Percentiles rank a stretch among this genome's conserved stretches.
phyloP scores from a whole-genome alignment of 345 rosid genomes.

The Euphorbia pulcherrima region DNA sequence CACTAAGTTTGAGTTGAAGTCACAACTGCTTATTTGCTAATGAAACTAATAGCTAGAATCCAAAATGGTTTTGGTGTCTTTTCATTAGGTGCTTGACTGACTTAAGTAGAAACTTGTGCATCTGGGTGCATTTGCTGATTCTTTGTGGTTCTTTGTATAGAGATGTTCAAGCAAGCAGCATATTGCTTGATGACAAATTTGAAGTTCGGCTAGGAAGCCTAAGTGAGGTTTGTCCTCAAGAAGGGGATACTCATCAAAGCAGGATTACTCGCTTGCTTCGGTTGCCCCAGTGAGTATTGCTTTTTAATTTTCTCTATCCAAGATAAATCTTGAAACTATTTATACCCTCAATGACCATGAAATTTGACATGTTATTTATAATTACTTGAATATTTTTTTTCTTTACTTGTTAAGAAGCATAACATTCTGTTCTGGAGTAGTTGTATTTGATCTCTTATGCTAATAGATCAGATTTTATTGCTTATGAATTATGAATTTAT shows the following conservation, averaged over 20 bases:
- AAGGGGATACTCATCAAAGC: slow-evolving; percentile 86
- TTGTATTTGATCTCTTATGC: not conserved
- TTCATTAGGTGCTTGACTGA: not conserved
- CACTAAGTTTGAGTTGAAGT: not conserved
- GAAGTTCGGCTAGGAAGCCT: slow-evolving; percentile 96
- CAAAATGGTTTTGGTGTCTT: not conserved
- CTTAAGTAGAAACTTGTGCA: not conserved
- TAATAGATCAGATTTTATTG: not conserved
- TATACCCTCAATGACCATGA: not conserved
- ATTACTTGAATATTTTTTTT: not conserved
- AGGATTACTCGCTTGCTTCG: slow-evolving; percentile 82
- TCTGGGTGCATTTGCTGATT: slow-evolving; percentile 21
- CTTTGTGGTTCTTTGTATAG: slow-evolving; percentile 40
- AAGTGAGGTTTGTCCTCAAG: slow-evolving; percentile 72
- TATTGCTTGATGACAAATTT: slow-evolving; percentile 95
- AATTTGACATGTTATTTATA: not conserved
- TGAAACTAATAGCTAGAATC: not conserved
- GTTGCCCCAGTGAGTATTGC: slow-evolving; percentile 76
- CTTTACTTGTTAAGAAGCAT: not conserved
- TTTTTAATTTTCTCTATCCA: not conserved
- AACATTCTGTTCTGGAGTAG: not conserved
- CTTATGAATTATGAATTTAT: not conserved
- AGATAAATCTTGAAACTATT: slow-evolving; percentile 2
- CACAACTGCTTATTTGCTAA: not conserved
- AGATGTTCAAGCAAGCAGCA: slow-evolving; percentile 99